A percentile compares a stretch with the other conserved stretches of the same genome.
phyloP scores from a whole-genome alignment of 2,329 filamentous ascomycete genomes.

The Exophiala spinifera region DNA sequence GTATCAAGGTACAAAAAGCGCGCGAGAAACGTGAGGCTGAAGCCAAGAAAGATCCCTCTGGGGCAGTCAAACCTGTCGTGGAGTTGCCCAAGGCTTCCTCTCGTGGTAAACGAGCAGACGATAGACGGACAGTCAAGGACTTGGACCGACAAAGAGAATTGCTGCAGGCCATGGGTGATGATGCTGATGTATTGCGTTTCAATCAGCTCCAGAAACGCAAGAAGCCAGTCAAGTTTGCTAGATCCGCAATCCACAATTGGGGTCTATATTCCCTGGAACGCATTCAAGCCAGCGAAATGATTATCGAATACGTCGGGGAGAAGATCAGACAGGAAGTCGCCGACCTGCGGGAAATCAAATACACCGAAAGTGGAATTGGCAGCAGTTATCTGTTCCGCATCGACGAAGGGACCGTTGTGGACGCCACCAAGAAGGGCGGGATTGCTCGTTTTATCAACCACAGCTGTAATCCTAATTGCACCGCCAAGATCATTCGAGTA shows the following conservation, averaged over 20 bases:
- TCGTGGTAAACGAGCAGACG: conserved; percentile 89
- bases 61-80: conserved; percentile 70
- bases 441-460: conserved; percentile 98
- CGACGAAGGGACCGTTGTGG: conserved; percentile 94
- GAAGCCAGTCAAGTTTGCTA: conserved; percentile 96
- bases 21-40: conserved; percentile 83
- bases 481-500: conserved; percentile 98
- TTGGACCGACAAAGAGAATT: conserved; percentile 87
- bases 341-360: conserved; percentile 88
- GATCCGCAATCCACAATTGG: conserved; percentile 98
- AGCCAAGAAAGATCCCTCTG: conserved; percentile 62
- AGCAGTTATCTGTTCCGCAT: conserved; percentile 98
- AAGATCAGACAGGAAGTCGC: conserved; percentile 95
- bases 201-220: conserved; percentile 99
- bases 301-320: conserved; percentile 98
- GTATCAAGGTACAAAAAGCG: conserved; percentile 90
- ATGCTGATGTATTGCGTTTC: conserved; percentile 83
- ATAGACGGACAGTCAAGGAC: conserved; percentile 88
- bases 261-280: conserved; percentile 97
- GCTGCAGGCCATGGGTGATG: conserved; percentile 67
- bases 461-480: conserved; percentile 97
- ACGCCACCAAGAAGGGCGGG: conserved; percentile 96
- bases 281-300: conserved; percentile 97
- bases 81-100: conserved; percentile 83
- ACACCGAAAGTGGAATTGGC: conserved; percentile 93